Conservation (phyloP, 2,329 filamentous ascomycete species). For the Alternaria postmessia region DNA sequence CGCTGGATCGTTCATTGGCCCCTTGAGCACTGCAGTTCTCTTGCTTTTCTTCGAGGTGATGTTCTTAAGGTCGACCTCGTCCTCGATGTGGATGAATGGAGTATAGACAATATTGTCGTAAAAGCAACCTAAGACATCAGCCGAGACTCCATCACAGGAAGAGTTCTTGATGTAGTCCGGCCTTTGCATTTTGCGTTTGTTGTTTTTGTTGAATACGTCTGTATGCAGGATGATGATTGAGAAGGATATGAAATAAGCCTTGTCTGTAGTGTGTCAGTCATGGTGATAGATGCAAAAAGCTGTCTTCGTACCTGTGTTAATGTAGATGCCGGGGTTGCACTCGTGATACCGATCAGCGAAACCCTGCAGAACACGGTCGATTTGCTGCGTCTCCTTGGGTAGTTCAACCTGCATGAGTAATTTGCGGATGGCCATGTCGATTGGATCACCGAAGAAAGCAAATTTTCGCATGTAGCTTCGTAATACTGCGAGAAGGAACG, state of each 20-base stretch:
- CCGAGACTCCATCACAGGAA: slow-evolving; percentile 86
- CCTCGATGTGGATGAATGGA: slow-evolving; percentile 96
- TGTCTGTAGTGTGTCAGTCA: slow-evolving; percentile 62
- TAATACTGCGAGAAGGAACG: slow-evolving; percentile 82
- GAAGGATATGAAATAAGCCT: slow-evolving; percentile 98
- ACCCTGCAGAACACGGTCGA: slow-evolving; percentile 90
- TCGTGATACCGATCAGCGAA: slow-evolving; percentile 98
- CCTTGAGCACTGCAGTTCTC: slow-evolving; percentile 64
- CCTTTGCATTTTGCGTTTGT: slow-evolving; percentile 99
- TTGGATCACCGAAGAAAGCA: slow-evolving; percentile 93
- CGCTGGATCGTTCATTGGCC: slow-evolving; percentile 70
- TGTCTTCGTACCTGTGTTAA: slow-evolving; percentile 66
- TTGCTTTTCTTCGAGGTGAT: slow-evolving; percentile 75
- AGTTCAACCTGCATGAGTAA: slow-evolving; percentile 95
- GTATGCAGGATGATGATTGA: slow-evolving; percentile 96
- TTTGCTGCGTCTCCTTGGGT: slow-evolving; percentile 97
- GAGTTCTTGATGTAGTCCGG: slow-evolving; percentile 95
- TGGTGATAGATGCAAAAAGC: not conserved
- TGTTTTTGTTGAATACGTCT: slow-evolving; percentile 99
- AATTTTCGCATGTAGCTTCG: slow-evolving; percentile 96
- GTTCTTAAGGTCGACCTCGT: slow-evolving; percentile 81
- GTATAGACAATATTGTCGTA: slow-evolving; percentile 99
- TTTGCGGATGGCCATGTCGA: slow-evolving; percentile 97
- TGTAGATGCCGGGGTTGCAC: slow-evolving; percentile 96
- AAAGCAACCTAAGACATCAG: slow-evolving; percentile 92